A percentile compares a stretch with the other conserved stretches of the same genome.
Conservation (phyloP, 1,284 basidiomycete genomes). For the Crepidotus sp. region DNA sequence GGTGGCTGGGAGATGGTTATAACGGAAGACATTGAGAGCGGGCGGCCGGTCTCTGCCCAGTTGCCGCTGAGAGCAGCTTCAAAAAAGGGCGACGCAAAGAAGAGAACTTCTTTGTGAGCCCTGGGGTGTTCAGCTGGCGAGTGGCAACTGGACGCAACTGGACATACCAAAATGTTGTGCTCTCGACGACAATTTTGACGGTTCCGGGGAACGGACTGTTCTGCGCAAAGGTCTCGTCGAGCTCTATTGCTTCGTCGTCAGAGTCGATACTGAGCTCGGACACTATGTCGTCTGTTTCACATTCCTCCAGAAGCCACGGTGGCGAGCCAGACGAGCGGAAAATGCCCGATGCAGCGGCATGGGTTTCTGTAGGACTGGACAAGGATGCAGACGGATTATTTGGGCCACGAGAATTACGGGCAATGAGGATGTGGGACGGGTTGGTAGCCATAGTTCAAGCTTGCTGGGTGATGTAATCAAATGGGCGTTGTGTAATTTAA, state of each 20-base stretch:
- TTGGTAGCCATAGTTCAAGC: constrained; percentile 48
- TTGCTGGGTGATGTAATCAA: too few species aligned
- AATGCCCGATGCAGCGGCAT: constrained; percentile 73
- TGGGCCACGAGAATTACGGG: constrained; percentile 63
- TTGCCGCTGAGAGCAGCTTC: constrained; percentile 74
- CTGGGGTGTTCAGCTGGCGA: constrained; percentile 28
- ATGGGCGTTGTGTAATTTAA: too few species aligned
- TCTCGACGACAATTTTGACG: constrained; percentile 79
- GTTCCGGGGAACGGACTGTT: constrained; percentile 61
- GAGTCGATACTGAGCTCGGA: constrained; percentile 58
- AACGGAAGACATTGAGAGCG: constrained; percentile 66
- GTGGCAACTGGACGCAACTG: constrained; percentile 3
- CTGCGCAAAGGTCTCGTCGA: constrained; percentile 65
- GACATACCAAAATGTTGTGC: constrained; percentile 69
- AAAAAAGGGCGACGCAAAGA: constrained; percentile 81
- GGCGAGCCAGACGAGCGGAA: constrained; percentile 70
- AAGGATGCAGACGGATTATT: constrained; percentile 69
- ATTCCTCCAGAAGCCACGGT: constrained; percentile 66
- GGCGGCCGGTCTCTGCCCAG: constrained; percentile 69
- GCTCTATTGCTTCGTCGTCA: constrained; percentile 61
- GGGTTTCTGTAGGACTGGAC: constrained; percentile 75
- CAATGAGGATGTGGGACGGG: constrained; percentile 77
- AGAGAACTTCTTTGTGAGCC: constrained; percentile 79
- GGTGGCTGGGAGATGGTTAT: constrained; percentile 74
- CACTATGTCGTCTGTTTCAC: constrained; percentile 57